Percentiles rank a stretch among this genome's conserved stretches.
Conservation (phyloP, 2,329 filamentous ascomycete genomes). For the Colletotrichum zoysiae region DNA sequence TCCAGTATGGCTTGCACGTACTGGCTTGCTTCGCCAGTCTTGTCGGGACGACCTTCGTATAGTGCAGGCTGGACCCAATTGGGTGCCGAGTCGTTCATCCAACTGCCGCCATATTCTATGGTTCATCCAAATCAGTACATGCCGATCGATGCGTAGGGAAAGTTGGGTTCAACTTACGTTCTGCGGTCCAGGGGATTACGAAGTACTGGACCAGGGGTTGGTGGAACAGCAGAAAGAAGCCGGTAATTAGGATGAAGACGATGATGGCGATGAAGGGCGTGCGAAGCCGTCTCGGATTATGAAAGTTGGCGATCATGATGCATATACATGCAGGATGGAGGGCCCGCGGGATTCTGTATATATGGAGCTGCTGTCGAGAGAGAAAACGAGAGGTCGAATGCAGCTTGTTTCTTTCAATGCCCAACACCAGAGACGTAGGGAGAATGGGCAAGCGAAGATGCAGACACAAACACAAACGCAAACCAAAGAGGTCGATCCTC, state of each 20-base stretch:
- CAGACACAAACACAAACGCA: background rate
- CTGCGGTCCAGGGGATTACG: conserved; percentile 33
- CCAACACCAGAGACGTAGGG: background rate
- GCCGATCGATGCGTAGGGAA: too few relatives aligned
- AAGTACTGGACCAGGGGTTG: conserved; percentile 46
- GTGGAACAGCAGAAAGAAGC: conserved; percentile 79
- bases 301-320: conserved; percentile 34
- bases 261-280: conserved; percentile 52
- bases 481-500: background rate
- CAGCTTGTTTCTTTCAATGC: background rate
- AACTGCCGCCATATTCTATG: conserved; percentile 38
- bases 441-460: background rate
- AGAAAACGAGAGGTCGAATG: background rate
- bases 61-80: conserved; percentile 32
- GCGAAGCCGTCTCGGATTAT: conserved; percentile 33
- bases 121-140: conserved; percentile 2
- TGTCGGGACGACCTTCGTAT: conserved; percentile 22
- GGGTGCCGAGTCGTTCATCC: conserved; percentile 36
- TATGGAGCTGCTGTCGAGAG: background rate
- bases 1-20: conserved; percentile 58
- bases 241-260: conserved; percentile 68
- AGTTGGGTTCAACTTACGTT: conserved; percentile 8
- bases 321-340: conserved; percentile 1
- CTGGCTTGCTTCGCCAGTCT: conserved; percentile 28
- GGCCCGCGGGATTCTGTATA: background rate